Evolutionary conservation across 345 rosid genomes (phyloP).

Genomic region (Salix udensis): DNA sequence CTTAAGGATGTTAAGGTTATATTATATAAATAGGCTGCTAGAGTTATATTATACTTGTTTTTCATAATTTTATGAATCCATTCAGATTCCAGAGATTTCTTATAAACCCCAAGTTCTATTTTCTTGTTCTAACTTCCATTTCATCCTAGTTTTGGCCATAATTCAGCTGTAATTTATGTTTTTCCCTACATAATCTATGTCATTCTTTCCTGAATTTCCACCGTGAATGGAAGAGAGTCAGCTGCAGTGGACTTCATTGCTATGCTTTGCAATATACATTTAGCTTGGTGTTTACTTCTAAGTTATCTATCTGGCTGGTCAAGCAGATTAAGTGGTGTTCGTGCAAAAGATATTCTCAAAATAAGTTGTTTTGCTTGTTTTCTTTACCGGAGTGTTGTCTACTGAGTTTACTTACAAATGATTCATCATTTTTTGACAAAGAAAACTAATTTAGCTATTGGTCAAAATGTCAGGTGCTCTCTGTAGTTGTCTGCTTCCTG

Average conservation of each 20-base stretch:
- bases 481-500: constrained; percentile 76
- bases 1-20: too few relatives aligned
- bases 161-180: too few relatives aligned
- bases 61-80: too few relatives aligned
- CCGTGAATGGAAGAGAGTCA: not conserved
- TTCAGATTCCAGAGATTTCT: too few relatives aligned
- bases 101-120: too few relatives aligned
- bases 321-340: not conserved
- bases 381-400: not conserved
- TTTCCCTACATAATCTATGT: too few relatives aligned
- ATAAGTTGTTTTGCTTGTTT: not conserved
- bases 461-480: constrained; percentile 45
- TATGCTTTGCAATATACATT: not conserved
- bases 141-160: too few relatives aligned
- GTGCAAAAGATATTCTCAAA: not conserved
- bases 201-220: not conserved
- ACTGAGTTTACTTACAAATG: not conserved
- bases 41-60: too few relatives aligned
- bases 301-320: not conserved
- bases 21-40: too few relatives aligned
- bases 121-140: too few relatives aligned
- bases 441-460: not conserved
- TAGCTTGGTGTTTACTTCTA: not conserved
- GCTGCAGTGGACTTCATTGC: not conserved
- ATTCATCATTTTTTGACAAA: not conserved